Evolutionary conservation across 345 rosid species (phyloP).

Genomic region (Conringia planisiliqua): DNA sequence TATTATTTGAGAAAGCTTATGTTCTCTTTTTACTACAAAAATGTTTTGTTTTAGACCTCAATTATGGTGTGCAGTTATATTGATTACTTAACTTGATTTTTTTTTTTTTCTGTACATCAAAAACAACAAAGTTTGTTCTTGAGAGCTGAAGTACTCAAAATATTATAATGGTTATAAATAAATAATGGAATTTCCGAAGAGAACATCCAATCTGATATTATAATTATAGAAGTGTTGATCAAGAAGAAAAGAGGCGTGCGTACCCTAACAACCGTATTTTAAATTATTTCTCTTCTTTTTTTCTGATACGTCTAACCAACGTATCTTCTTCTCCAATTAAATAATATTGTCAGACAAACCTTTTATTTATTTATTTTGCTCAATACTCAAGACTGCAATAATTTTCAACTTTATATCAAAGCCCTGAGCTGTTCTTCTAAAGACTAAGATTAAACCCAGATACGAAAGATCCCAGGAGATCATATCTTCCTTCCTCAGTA

Average conservation of each 20-base stretch:
- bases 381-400: conserved; percentile 22
- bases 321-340: conserved; percentile 37
- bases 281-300: not conserved
- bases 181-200: not conserved
- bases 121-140: not conserved
- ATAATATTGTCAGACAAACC: not conserved
- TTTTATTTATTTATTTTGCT: conserved; percentile 5
- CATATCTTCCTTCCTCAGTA: conserved; percentile 35
- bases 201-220: not conserved
- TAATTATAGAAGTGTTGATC: not conserved
- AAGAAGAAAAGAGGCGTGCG: conserved; percentile 5
- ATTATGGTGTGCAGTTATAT: no score
- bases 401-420: conserved; percentile 68
- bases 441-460: conserved; percentile 27
- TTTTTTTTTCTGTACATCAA: no score
- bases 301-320: conserved; percentile 32
- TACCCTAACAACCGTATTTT: conserved; percentile 39
- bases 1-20: no score
- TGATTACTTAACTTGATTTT: no score
- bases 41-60: no score
- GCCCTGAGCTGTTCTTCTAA: conserved; percentile 60
- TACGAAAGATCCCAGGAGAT: conserved; percentile 45
- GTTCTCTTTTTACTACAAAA: no score
- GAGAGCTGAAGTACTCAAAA: no score
- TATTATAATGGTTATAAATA: no score